Percentiles rank a stretch among this genome's conserved stretches.
phyloP scores from a whole-genome alignment of 768 basidiomycete genomes.

The Mycena vitilis region DNA sequence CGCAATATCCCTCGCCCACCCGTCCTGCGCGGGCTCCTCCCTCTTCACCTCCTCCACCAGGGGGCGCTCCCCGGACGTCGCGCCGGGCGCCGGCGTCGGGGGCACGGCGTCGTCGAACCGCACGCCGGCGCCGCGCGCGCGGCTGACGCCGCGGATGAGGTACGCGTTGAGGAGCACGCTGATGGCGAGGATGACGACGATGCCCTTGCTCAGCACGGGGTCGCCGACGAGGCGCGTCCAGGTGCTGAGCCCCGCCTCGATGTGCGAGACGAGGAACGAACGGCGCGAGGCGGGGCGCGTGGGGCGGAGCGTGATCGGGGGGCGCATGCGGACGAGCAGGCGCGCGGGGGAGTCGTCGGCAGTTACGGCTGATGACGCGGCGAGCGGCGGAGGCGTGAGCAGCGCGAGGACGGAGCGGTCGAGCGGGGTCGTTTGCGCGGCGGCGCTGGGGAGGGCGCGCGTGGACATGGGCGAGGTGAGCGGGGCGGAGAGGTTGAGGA shows the following conservation, averaged over 20 bases:
- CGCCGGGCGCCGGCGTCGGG: constrained; percentile 26
- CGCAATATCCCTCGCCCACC: constrained; percentile 32
- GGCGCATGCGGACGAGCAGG: constrained; percentile 42
- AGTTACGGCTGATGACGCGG: constrained; percentile 28
- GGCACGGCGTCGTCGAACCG: constrained; percentile 40
- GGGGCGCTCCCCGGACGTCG: too few relatives aligned
- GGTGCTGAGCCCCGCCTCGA: constrained; percentile 44
- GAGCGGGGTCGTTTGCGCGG: constrained; percentile 23
- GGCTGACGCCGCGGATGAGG: constrained; percentile 85
- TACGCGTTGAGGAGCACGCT: constrained; percentile 94
- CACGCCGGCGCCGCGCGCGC: constrained; percentile 33
- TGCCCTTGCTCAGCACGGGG: constrained; percentile 94
- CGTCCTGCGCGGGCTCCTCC: constrained; percentile 19
- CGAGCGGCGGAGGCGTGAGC: constrained; percentile 9
- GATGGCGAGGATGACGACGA: constrained; percentile 87
- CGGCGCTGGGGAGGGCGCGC: constrained; percentile 19
- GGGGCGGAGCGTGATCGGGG: constrained; percentile 28
- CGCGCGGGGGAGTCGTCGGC: constrained; percentile 26
- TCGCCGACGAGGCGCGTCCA: constrained; percentile 96
- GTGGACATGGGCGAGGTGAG: constrained; percentile 65
- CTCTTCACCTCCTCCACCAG: constrained; percentile 11
- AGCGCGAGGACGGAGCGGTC: constrained; percentile 22
- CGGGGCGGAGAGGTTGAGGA: constrained; percentile 93
- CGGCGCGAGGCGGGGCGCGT: constrained; percentile 6
- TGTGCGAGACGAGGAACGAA: neutral